A percentile compares a stretch with the other conserved stretches of the same genome.
These are phyloP conservation scores for Taiozyma sp. DNA, from an alignment of 1,139 yeast genomes.

Conservation along the genomic window DNA sequence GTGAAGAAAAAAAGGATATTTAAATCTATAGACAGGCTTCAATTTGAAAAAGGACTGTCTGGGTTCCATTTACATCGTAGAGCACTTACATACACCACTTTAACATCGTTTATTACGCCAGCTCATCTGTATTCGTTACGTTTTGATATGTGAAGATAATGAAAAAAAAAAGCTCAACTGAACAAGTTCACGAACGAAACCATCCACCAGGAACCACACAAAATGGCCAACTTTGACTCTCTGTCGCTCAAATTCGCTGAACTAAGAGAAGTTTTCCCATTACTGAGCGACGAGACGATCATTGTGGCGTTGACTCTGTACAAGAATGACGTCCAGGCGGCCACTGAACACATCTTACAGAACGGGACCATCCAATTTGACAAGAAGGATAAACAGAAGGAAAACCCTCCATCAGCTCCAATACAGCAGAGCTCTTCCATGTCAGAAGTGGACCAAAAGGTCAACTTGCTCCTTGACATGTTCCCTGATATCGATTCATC, in stretches of 20 bases:
- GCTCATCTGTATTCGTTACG: too few relatives aligned
- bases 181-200: neutral
- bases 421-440: neutral
- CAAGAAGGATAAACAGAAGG: neutral
- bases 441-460: neutral
- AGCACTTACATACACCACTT: too few relatives aligned
- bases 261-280: neutral
- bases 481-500: constrained; percentile 2
- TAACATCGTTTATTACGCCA: too few relatives aligned
- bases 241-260: neutral
- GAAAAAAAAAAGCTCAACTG: too few relatives aligned
- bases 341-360: constrained; percentile 3
- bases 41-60: too few relatives aligned
- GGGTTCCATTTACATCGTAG: too few relatives aligned
- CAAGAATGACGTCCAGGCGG: constrained; percentile 2
- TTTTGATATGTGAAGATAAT: too few relatives aligned
- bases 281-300: neutral
- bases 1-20: too few relatives aligned
- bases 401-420: neutral
- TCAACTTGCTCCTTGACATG: constrained; percentile 1
- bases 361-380: neutral
- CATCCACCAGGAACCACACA: neutral
- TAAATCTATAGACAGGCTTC: too few relatives aligned
- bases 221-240: neutral
- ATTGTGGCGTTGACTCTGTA: neutral